A percentile compares a stretch with the other conserved stretches of the same genome.
Conservation (phyloP, 2,329 filamentous ascomycete species). For the Verticillium longisporum region DNA sequence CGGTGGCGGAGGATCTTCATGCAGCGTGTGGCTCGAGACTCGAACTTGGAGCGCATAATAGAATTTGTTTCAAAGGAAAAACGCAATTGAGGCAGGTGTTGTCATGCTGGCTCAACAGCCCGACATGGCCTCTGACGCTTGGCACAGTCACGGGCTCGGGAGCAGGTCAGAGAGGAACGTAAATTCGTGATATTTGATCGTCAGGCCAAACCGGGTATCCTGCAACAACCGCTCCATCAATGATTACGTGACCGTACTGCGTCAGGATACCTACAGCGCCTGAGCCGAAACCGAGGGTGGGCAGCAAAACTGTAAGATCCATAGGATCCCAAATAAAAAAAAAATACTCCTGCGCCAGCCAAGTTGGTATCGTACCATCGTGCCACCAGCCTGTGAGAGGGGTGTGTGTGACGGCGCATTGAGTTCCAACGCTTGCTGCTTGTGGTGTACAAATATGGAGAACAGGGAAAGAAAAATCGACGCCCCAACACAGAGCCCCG, state of each 20-base stretch:
- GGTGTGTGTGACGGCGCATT: background rate
- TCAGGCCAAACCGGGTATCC: background rate
- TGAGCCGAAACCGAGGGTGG: background rate
- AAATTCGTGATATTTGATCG: background rate
- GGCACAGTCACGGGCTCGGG: too few species aligned
- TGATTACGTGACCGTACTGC: background rate
- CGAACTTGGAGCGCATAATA: too few species aligned
- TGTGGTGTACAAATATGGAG: background rate
- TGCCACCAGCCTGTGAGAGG: background rate
- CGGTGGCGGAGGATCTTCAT: too few species aligned
- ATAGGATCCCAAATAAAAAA: background rate
- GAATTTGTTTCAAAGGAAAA: too few species aligned
- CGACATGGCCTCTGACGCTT: too few species aligned
- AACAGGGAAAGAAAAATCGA: background rate
- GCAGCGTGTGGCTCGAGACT: too few species aligned
- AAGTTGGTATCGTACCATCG: background rate
- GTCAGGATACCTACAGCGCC: background rate
- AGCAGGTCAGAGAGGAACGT: background rate
- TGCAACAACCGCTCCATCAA: background rate
- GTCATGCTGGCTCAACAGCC: too few species aligned
- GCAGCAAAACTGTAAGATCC: too few species aligned
- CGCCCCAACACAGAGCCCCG: conserved; percentile 2
- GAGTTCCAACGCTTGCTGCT: background rate
- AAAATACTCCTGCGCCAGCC: background rate
- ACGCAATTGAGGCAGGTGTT: too few species aligned